Evolutionary conservation across 495 filamentous ascomycete genomes (phyloP), one percentile per base, ranked within the genome.

Genomic region (Hypoxylon perforatum): DNA sequence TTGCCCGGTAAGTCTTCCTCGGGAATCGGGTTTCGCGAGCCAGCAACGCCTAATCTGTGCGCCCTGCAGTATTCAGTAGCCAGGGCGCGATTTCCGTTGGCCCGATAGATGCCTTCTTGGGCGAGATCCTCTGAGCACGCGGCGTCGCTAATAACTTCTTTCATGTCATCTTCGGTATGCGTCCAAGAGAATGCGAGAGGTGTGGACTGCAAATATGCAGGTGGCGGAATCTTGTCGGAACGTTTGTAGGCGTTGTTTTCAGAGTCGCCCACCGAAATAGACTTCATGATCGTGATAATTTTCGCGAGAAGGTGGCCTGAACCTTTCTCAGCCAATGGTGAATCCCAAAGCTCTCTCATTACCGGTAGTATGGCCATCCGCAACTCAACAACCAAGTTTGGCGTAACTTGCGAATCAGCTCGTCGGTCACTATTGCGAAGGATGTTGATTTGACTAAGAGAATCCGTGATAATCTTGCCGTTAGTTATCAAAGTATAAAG

Each of bases 311-410:
- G 88, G 14, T 85, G 79, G 23, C 86, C 88, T 18, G 91, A 85
- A 1, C 90, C 90, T 65, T 92, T 92, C 60, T 95, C 93, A 17
- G 91, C 83, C n/a, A 91, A 77, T 22, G 86, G 84, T 6, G 92
- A 94, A 56, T 89, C 84, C 96, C 96, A 99, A 55, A 97, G 85
- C 21, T 87, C 83, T 52, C 82, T 86, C 46, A 92, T 84, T 54
- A 91, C 87, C 1, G 93, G 92, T n/a, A 97, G 74, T 44, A 97
- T 87, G 25, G 89, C 85, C 81, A 92, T 87, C 45, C 94, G 87
- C 42, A 98, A 78, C 73, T 98, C 95, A 30, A 99, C 90, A 10
- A 97, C 73, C 57, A 98, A 91, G 71, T 98, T 95, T 6, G 83
- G 81, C 6, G 88, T 78, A 14, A 87, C 83, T 69, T 91, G 93